These are phyloP conservation scores for Chernovozyma sophiae-reginae DNA, from an alignment of 1,139 yeast genomes.

Conservation along the genomic window DNA sequence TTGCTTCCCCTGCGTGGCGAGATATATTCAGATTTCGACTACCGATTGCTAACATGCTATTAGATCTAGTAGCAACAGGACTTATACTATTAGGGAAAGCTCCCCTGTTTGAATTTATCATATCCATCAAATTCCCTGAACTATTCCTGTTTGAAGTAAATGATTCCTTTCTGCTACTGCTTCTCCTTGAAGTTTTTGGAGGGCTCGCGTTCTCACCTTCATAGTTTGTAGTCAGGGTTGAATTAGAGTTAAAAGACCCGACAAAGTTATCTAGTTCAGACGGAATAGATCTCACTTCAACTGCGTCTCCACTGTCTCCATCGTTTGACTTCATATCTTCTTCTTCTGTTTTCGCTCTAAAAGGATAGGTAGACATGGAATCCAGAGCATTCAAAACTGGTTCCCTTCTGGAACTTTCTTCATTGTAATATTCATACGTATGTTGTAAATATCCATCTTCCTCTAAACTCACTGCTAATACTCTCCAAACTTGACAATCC, in stretches of 20 bases:
- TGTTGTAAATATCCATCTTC: conserved; percentile 28
- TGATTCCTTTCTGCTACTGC: not conserved
- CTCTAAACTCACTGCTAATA: conserved; percentile 53
- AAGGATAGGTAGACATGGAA: conserved; percentile 2
- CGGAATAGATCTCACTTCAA: conserved; percentile 28
- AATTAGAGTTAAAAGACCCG: conserved; percentile 43
- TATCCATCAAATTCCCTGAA: conserved; percentile 23
- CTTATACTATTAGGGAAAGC: conserved; percentile 16
- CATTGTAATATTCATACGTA: conserved; percentile 4
- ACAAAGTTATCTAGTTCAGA: conserved; percentile 42
- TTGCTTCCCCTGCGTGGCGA: not conserved
- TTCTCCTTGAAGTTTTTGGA: not conserved
- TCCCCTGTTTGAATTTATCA: conserved; percentile 21
- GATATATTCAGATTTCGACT: conserved; percentile 1
- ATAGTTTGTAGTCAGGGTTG: conserved; percentile 40
- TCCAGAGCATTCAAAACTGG: conserved; percentile 5
- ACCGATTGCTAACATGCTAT: conserved; percentile 4
- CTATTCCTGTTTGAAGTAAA: conserved; percentile 4
- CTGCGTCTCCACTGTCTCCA: conserved; percentile 1
- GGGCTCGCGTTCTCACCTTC: conserved; percentile 9
- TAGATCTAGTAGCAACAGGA: conserved; percentile 16
- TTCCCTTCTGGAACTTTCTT: conserved; percentile 11
- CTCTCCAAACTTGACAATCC: conserved; percentile 68
- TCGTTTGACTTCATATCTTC: conserved; percentile 1
- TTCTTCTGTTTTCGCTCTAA: conserved; percentile 1